Conservation (phyloP, 768 basidiomycete species). For the Boletus vermiculosoides region DNA sequence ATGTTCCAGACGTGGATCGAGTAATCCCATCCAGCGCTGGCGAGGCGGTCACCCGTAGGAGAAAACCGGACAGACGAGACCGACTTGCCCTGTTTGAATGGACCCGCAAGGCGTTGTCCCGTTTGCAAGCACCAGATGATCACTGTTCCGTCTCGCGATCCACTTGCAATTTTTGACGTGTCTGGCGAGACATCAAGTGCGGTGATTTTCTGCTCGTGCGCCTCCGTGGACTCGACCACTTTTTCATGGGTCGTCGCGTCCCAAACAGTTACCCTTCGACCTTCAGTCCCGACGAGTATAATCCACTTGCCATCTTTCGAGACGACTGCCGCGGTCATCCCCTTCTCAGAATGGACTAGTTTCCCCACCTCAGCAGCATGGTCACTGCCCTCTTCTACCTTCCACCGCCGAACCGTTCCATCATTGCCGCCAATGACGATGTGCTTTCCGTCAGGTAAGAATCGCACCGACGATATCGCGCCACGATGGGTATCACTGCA, state of each 20-base stretch:
- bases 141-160: conserved; percentile 21
- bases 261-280: conserved; percentile 11
- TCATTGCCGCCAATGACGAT: conserved; percentile 5
- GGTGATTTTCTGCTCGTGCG: conserved; percentile 15
- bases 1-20: conserved; percentile 11
- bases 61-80: conserved; percentile 24
- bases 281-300: not conserved
- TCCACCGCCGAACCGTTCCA: conserved; percentile 12
- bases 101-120: conserved; percentile 11
- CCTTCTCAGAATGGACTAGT: not conserved
- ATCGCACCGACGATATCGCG: conserved; percentile 7
- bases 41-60: conserved; percentile 19
- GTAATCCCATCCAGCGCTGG: conserved; percentile 7
- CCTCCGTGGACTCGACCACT: conserved; percentile 7
- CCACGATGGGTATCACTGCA: not conserved
- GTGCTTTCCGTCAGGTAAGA: conserved; percentile 9
- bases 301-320: conserved; percentile 23
- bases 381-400: not conserved
- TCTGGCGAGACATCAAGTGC: conserved; percentile 23
- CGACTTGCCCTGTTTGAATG: conserved; percentile 11
- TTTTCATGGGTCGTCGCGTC: conserved; percentile 4
- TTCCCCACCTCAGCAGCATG: not conserved
- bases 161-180: conserved; percentile 20
- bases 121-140: conserved; percentile 23
- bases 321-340: not conserved